Conservation (phyloP, 192 early-diverging fungal genomes). For the Gonapodya prolifera region DNA sequence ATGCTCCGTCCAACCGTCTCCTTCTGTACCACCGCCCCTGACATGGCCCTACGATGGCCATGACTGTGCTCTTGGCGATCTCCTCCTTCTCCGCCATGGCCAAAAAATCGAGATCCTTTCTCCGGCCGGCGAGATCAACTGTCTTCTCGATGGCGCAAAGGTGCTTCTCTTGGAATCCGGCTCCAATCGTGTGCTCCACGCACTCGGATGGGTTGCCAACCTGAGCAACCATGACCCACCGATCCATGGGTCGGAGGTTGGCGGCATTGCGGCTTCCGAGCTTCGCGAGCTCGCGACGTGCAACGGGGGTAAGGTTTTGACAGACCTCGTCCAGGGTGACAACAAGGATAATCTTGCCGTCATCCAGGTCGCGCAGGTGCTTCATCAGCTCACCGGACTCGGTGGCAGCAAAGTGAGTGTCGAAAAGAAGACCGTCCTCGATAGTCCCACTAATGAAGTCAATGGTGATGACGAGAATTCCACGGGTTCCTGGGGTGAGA, state of each 20-base stretch:
- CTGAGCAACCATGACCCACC: constrained; percentile 28
- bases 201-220: neutral
- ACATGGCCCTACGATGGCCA: constrained; percentile 6
- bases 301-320: constrained; percentile 49
- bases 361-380: constrained; percentile 48
- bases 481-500: constrained; percentile 37
- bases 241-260: constrained; percentile 57
- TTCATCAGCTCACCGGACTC: constrained; percentile 53
- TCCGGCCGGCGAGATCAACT: neutral
- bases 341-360: constrained; percentile 55
- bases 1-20: constrained; percentile 70
- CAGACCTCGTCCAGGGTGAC: constrained; percentile 56
- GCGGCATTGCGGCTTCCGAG: constrained; percentile 44
- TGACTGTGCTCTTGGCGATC: neutral
- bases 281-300: constrained; percentile 31
- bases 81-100: neutral
- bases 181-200: neutral
- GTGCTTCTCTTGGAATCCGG: neutral
- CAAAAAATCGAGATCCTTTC: neutral
- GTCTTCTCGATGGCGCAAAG: neutral
- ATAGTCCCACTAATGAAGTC: constrained; percentile 56
- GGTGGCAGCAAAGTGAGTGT: constrained; percentile 51
- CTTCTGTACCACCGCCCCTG: constrained; percentile 54
- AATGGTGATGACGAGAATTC: constrained; percentile 62
- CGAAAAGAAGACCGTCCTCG: constrained; percentile 55